phyloP scores from a whole-genome alignment of 257 asterid genomes.

The Rehmannia glutinosa region DNA sequence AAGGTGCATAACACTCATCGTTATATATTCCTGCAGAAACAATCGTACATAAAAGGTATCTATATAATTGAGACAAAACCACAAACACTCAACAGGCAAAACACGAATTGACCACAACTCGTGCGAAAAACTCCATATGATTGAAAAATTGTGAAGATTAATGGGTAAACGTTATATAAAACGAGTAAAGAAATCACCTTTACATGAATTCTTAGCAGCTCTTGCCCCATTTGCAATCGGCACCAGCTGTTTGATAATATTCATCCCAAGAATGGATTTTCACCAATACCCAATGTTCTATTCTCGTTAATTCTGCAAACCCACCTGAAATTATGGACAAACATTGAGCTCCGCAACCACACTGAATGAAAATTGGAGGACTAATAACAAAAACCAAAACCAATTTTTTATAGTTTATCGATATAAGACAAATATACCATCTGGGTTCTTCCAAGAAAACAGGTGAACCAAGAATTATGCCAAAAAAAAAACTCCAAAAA shows the following conservation, averaged over 20 bases:
- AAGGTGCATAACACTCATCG: too few relatives aligned
- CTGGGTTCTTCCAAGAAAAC: too few relatives aligned
- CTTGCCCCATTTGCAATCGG: constrained; percentile 29
- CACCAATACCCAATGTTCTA: constrained; percentile 15
- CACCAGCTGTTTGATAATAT: constrained; percentile 49
- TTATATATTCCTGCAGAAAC: too few relatives aligned
- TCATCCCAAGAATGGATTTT: constrained; percentile 40
- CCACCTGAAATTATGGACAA: constrained; percentile 13
- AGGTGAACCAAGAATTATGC: too few relatives aligned
- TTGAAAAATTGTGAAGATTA: background rate
- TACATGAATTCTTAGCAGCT: constrained; percentile 33
- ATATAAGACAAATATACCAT: too few relatives aligned
- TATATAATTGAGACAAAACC: background rate
- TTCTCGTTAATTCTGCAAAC: constrained; percentile 6
- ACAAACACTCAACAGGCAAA: background rate
- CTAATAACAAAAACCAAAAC: background rate
- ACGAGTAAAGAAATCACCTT: constrained; percentile 38
- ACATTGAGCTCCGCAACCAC: constrained; percentile 8
- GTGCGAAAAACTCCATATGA: background rate
- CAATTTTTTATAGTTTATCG: too few relatives aligned
- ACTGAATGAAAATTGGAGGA: background rate
- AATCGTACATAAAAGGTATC: too few relatives aligned
- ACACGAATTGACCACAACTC: background rate
- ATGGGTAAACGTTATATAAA: background rate
- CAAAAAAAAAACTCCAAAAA: too few relatives aligned